Percentiles rank a stretch among this genome's conserved stretches.
These are phyloP conservation scores for Bremia lactucae DNA, from an alignment of 352 stramenopile species.

Conservation along the genomic window DNA sequence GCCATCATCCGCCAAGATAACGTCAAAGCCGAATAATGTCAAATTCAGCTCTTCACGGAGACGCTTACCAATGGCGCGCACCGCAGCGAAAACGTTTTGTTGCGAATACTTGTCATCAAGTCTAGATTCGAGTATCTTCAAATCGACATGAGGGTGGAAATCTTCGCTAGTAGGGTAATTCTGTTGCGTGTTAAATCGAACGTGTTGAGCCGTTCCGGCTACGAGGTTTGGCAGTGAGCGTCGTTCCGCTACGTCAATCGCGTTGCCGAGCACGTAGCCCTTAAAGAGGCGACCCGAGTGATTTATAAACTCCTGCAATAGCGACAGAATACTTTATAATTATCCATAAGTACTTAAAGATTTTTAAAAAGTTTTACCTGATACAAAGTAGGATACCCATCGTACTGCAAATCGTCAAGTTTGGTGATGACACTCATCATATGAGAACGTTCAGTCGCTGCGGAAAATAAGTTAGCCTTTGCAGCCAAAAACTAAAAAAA, in stretches of 20 bases:
- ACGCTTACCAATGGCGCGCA: constrained; percentile 46
- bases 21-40: constrained; percentile 78
- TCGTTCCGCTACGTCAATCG: constrained; percentile 67
- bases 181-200: constrained; percentile 78
- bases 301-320: constrained; percentile 71
- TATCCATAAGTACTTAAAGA: background rate
- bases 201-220: constrained; percentile 28
- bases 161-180: constrained; percentile 58
- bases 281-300: constrained; percentile 73
- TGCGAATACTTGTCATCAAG: constrained; percentile 14
- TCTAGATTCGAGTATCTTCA: constrained; percentile 1
- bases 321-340: background rate
- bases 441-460: constrained; percentile 71
- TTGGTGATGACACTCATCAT: constrained; percentile 77
- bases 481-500: background rate
- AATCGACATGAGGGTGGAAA: constrained; percentile 30
- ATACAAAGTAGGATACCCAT: constrained; percentile 52
- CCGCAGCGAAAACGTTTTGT: constrained; percentile 40
- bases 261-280: constrained; percentile 69
- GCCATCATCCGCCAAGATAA: constrained; percentile 55
- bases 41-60: constrained; percentile 57
- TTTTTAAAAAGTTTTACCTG: constrained; percentile 24
- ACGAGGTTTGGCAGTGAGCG: constrained; percentile 64
- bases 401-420: constrained; percentile 38
- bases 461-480: too few species aligned